Percentiles rank a stretch among this genome's conserved stretches.
These are phyloP conservation scores for Trichoderma guizhouense DNA, from an alignment of 2,329 filamentous ascomycete genomes.

Conservation along the genomic window DNA sequence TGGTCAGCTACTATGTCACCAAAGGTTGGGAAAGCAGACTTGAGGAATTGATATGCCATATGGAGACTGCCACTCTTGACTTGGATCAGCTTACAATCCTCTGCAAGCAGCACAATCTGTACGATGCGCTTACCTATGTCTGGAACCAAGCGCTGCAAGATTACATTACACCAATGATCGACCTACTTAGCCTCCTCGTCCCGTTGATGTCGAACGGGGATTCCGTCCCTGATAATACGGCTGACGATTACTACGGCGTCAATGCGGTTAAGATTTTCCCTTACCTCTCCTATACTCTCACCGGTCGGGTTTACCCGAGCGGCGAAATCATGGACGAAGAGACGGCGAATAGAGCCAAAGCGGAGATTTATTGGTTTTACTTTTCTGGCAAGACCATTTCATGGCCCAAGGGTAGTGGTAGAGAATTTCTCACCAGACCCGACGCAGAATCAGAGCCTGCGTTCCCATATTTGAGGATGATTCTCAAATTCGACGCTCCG, in stretches of 20 bases:
- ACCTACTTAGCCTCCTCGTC: slow-evolving; percentile 69
- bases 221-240: slow-evolving; percentile 51
- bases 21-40: slow-evolving; percentile 73
- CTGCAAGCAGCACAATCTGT: slow-evolving; percentile 88
- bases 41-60: slow-evolving; percentile 91
- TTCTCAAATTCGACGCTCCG: slow-evolving; percentile 83
- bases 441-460: slow-evolving; percentile 61
- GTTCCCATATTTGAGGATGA: slow-evolving; percentile 79
- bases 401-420: slow-evolving; percentile 67
- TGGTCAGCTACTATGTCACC: slow-evolving; percentile 76
- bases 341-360: slow-evolving; percentile 74
- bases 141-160: slow-evolving; percentile 91
- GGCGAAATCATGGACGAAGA: slow-evolving; percentile 70
- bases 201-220: slow-evolving; percentile 57
- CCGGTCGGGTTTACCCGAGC: slow-evolving; percentile 86
- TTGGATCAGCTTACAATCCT: slow-evolving; percentile 87
- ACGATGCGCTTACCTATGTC: slow-evolving; percentile 93
- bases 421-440: slow-evolving; percentile 59
- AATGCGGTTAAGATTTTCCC: slow-evolving; percentile 90
- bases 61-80: slow-evolving; percentile 87
- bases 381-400: slow-evolving; percentile 78
- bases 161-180: slow-evolving; percentile 85
- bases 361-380: slow-evolving; percentile 86
- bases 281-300: slow-evolving; percentile 88
- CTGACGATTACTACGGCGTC: slow-evolving; percentile 59